phyloP scores from a whole-genome alignment of 495 filamentous ascomycete species.

The Parathielavia appendiculata region DNA sequence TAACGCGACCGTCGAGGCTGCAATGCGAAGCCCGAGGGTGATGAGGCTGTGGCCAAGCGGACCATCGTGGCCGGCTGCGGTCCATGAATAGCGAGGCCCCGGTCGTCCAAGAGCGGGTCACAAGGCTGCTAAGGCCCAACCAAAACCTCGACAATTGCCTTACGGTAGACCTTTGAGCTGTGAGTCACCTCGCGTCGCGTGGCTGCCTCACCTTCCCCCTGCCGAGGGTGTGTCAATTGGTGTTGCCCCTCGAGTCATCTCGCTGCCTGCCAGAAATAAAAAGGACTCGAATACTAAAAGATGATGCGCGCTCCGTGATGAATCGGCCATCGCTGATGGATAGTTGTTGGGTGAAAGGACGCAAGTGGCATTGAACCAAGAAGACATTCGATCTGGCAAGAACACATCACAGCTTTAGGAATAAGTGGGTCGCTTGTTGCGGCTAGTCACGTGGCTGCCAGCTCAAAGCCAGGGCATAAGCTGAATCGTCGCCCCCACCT shows the following conservation, averaged over 20 bases:
- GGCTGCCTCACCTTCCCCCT: constrained; percentile 13
- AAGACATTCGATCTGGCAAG: no score
- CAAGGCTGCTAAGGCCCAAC: constrained; percentile 14
- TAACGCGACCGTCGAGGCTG: neutral
- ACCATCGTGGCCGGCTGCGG: neutral
- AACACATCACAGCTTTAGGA: no score
- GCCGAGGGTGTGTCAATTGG: constrained; percentile 1
- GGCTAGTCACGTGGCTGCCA: neutral
- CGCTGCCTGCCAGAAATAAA: neutral
- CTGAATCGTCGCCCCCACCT: no score
- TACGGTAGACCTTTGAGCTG: no score
- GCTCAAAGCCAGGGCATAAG: no score
- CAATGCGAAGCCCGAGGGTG: constrained; percentile 1
- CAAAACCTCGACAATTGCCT: neutral
- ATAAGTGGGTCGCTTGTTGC: no score
- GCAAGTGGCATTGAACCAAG: neutral
- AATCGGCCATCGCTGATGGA: neutral
- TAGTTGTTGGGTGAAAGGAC: neutral
- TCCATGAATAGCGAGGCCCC: constrained; percentile 1
- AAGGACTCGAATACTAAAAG: constrained; percentile 4
- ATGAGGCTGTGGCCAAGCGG: neutral
- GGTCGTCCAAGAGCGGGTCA: neutral
- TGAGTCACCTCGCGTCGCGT: constrained; percentile 8
- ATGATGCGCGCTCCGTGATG: neutral
- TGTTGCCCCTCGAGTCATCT: constrained; percentile 7